Percentiles rank a stretch among this genome's conserved stretches.
These are phyloP conservation scores for Sclerotinia glacialis DNA, from an alignment of 2,329 filamentous ascomycete species.

Conservation along the genomic window DNA sequence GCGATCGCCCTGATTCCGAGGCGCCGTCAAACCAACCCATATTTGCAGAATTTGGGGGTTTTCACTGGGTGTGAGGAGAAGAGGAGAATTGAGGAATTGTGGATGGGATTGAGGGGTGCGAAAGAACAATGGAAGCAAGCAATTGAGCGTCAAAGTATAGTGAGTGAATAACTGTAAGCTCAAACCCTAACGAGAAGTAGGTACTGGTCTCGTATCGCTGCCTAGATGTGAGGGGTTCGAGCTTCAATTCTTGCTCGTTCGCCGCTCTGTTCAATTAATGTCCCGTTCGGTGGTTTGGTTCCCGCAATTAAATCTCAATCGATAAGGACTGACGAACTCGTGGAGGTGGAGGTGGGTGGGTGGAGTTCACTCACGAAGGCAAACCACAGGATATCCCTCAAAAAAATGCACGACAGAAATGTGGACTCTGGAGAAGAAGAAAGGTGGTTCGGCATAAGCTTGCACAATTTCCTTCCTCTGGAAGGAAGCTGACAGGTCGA, in stretches of 20 bases:
- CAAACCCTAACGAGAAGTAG: neutral
- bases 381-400: neutral
- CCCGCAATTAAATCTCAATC: neutral
- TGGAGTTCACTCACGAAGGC: neutral
- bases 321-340: slow-evolving; percentile 1
- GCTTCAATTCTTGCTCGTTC: neutral
- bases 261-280: slow-evolving; percentile 21
- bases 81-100: neutral
- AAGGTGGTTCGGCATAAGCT: slow-evolving; percentile 6
- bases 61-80: neutral
- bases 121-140: neutral
- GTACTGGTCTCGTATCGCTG: neutral
- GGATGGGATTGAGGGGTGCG: neutral
- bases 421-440: neutral
- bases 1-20: slow-evolving; percentile 36
- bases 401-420: slow-evolving; percentile 19
- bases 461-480: neutral
- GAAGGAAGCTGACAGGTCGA: neutral
- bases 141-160: neutral
- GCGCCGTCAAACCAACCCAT: slow-evolving; percentile 49
- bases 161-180: neutral
- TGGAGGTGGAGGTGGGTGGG: neutral
- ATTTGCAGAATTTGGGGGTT: neutral
- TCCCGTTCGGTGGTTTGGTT: neutral
- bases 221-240: slow-evolving; percentile 9